phyloP scores from a whole-genome alignment of 1,284 basidiomycete species.

The Naganishia albida region DNA sequence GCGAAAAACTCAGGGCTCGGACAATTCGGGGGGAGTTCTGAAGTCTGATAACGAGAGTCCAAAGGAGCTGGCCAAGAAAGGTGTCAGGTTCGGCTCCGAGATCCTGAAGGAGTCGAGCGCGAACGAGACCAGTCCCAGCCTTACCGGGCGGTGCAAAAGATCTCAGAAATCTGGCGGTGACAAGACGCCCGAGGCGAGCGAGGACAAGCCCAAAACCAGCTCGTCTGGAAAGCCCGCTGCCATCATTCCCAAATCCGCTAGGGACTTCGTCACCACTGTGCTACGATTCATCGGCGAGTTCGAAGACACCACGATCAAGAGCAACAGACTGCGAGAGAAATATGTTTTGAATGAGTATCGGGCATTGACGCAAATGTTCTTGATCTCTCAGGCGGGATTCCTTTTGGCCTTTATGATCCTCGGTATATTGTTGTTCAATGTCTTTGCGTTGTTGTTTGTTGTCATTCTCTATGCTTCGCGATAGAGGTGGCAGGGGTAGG shows the following conservation, averaged over 20 bases:
- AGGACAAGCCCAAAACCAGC: too few relatives aligned
- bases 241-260: background rate
- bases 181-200: background rate
- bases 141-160: background rate
- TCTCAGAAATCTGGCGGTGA: background rate
- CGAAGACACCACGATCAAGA: constrained; percentile 1
- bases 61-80: too few relatives aligned
- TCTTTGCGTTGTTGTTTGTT: constrained; percentile 12
- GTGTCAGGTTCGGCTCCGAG: too few relatives aligned
- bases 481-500: background rate
- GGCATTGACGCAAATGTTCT: constrained; percentile 1
- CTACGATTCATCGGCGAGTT: constrained; percentile 5
- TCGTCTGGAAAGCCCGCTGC: too few relatives aligned
- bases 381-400: constrained; percentile 12
- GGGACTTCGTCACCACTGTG: background rate
- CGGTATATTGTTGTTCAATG: constrained; percentile 11
- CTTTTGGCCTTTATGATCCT: constrained; percentile 5
- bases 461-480: constrained; percentile 7
- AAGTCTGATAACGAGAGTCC: background rate
- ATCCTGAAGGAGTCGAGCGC: too few relatives aligned
- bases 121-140: too few relatives aligned
- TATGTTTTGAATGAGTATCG: constrained; percentile 1
- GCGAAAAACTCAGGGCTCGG: background rate
- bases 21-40: background rate
- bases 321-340: constrained; percentile 19